Base-by-base conservation (phyloP, 208 protist species). In the Angomonas deanei region DNA sequence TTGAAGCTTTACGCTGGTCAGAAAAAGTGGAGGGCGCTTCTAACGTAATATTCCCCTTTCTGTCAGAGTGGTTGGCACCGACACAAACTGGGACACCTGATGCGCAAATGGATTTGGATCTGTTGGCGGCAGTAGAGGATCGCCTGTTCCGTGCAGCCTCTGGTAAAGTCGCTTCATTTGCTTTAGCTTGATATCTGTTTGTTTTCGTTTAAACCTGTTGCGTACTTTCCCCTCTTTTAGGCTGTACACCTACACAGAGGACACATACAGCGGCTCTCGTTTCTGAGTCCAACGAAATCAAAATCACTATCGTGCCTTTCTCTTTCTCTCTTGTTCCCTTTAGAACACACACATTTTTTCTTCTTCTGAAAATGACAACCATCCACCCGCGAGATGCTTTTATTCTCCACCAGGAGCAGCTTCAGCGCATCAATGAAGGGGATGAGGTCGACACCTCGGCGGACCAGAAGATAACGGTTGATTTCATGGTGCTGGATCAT, bases 361-460 rank as follows among this genome's bases (percentile, higher is more conserved):
- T 56, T 56, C 31, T 34, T 30, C n/a, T 28, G 31, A 46, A 24
- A 2, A 91, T 91, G 84, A 26, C 74, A 1, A 64, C 70, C n/a
- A 77, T 94, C 59, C 76, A 92, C 61, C 75, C 82, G 0, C 77
- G 88, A 21, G 90, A 96, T 67, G 78, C 78, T 21, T 93, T 93
- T 74, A 88, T 96, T 57, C 71, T 90, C 32, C 84, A 96, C 57
- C 90, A 96, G 72, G 84, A 96, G 70, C 63, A 91, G 24, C 84
- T 93, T 57, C 83, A 92, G 61, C 80, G 90, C n/a, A 70, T 84
- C 59, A 92, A 92, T 59, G 90, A 92, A 31, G 90, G 90, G 6
- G 90, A 96, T 58, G 86, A 92, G 49, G 90, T 96, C n/a, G 90
- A 93, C 63, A 93, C 90, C 8, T 93, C 90, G 1, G 82, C 84